These are phyloP conservation scores for Alternaria sp. DNA, from an alignment of 2,329 filamentous ascomycete genomes.

Conservation along the genomic window DNA sequence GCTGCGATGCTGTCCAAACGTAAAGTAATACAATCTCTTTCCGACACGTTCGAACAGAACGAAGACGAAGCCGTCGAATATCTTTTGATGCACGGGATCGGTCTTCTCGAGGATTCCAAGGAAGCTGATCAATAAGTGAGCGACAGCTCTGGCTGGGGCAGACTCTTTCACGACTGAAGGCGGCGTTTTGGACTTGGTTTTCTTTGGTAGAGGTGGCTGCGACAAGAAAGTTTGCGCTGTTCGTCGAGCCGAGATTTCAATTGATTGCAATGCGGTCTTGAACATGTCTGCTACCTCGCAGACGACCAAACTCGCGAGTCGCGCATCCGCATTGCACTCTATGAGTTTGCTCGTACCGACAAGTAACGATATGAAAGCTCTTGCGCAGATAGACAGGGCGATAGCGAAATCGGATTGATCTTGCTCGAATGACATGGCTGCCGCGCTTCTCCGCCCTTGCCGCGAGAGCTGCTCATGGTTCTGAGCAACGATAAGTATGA, in stretches of 20 bases:
- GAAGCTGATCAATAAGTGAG: slow-evolving; percentile 50
- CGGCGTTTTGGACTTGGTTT: slow-evolving; percentile 18
- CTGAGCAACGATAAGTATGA: slow-evolving; percentile 35
- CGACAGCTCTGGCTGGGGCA: slow-evolving; percentile 36
- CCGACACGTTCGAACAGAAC: slow-evolving; percentile 53
- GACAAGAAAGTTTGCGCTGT: slow-evolving; percentile 22
- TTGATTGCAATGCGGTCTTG: slow-evolving; percentile 43
- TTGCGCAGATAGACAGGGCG: slow-evolving; percentile 40
- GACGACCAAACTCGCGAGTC: slow-evolving; percentile 35
- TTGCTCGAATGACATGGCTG: slow-evolving; percentile 28
- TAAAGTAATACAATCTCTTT: slow-evolving; percentile 50
- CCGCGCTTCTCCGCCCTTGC: slow-evolving; percentile 15
- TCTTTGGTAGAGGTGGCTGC: slow-evolving; percentile 12
- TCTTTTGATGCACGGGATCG: slow-evolving; percentile 45
- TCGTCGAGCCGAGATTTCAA: slow-evolving; percentile 40
- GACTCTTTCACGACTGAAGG: slow-evolving; percentile 31
- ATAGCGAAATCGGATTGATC: slow-evolving; percentile 40
- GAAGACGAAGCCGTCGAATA: slow-evolving; percentile 58
- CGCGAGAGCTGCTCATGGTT: slow-evolving; percentile 32
- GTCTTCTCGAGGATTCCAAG: slow-evolving; percentile 51
- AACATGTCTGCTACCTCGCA: slow-evolving; percentile 52
- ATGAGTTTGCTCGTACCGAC: slow-evolving; percentile 40
- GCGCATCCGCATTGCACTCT: slow-evolving; percentile 19
- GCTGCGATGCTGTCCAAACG: slow-evolving; percentile 49
- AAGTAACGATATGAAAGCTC: slow-evolving; percentile 45